Conservation (phyloP, 2,329 filamentous ascomycete genomes). For the Tolypocladium ovalisporum region DNA sequence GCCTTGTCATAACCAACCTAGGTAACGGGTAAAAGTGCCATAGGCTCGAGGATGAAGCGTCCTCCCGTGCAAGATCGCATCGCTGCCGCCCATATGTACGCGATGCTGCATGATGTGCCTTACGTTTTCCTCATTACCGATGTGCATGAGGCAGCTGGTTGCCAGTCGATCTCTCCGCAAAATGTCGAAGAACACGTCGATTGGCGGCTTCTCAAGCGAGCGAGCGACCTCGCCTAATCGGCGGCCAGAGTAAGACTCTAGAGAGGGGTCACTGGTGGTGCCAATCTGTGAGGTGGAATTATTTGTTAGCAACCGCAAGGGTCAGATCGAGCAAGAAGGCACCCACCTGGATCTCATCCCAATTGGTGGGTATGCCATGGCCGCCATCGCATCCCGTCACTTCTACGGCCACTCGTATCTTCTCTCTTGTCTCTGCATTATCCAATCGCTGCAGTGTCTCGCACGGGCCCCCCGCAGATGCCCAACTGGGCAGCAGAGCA, state of each 20-base stretch:
- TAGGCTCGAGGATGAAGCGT: constrained; percentile 13
- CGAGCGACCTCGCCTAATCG: constrained; percentile 9
- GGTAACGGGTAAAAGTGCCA: constrained; percentile 12
- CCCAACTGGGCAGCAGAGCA: constrained; percentile 12
- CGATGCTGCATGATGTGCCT: constrained; percentile 13
- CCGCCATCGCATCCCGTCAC: constrained; percentile 13
- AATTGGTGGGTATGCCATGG: constrained; percentile 15
- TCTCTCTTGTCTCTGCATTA: constrained; percentile 8
- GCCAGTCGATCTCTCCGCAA: constrained; percentile 10
- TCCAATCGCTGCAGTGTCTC: constrained; percentile 10
- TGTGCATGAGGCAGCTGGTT: constrained; percentile 12
- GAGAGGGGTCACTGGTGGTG: constrained; percentile 4
- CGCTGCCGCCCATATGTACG: constrained; percentile 13
- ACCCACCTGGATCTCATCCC: constrained; percentile 12
- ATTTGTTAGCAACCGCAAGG: neutral
- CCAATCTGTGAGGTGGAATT: constrained; percentile 4
- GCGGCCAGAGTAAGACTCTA: constrained; percentile 9
- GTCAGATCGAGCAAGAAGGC: neutral
- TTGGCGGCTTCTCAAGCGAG: constrained; percentile 3
- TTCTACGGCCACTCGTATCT: constrained; percentile 11
- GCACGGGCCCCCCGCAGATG: constrained; percentile 10
- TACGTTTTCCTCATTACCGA: constrained; percentile 14
- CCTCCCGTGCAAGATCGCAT: constrained; percentile 12
- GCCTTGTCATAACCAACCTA: constrained; percentile 5
- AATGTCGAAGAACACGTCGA: constrained; percentile 11